phyloP scores from a whole-genome alignment of 495 filamentous ascomycete genomes.

The Margaritispora aquatica region DNA sequence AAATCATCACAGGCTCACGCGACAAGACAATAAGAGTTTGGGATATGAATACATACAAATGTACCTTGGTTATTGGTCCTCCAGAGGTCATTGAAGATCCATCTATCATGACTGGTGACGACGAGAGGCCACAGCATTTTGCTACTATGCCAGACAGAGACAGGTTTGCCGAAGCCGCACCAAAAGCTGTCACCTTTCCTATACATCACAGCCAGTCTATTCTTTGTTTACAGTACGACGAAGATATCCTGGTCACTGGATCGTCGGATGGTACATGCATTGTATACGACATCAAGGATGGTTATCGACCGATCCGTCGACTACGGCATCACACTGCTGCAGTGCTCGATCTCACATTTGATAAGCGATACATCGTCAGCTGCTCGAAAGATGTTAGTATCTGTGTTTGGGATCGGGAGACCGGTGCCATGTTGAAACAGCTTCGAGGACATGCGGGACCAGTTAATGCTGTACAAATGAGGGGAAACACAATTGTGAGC shows the following conservation, averaged over 20 bases:
- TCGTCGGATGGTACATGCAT: constrained; percentile 91
- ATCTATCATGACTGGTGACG: constrained; percentile 36
- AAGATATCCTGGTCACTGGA: constrained; percentile 86
- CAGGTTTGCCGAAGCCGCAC: constrained; percentile 33
- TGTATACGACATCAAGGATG: constrained; percentile 73
- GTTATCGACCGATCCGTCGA: constrained; percentile 71
- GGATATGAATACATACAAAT: constrained; percentile 82
- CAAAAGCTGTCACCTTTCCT: constrained; percentile 40
- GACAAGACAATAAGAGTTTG: constrained; percentile 93
- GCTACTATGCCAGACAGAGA: constrained; percentile 35
- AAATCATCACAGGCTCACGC: constrained; percentile 94
- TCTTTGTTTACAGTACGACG: constrained; percentile 90
- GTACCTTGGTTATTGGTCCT: constrained; percentile 69
- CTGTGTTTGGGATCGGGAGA: constrained; percentile 85
- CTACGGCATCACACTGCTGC: constrained; percentile 74
- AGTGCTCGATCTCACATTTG: constrained; percentile 88
- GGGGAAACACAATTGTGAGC: constrained; percentile 83
- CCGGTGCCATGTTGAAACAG: constrained; percentile 63
- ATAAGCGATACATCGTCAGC: constrained; percentile 85
- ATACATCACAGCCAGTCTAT: constrained; percentile 81
- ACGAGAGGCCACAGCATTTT: constrained; percentile 38
- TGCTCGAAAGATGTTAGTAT: constrained; percentile 93
- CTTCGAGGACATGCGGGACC: constrained; percentile 81
- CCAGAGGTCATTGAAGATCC: constrained; percentile 39
- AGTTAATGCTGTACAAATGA: constrained; percentile 91